Base-by-base conservation (phyloP, 2,329 filamentous ascomycete species). In the Penicillium capsulatum region DNA sequence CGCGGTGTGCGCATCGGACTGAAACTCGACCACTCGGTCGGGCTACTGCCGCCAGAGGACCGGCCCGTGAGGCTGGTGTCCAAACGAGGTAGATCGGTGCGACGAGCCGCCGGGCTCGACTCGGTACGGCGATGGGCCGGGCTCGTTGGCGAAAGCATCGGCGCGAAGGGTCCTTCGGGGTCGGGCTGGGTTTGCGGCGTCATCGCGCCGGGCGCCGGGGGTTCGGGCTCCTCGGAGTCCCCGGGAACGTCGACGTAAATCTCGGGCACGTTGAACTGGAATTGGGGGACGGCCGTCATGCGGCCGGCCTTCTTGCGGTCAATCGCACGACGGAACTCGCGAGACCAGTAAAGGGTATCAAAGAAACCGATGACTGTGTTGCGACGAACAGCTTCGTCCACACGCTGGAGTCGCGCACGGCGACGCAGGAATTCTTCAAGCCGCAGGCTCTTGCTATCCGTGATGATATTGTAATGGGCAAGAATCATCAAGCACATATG, bases 381-480 rank as follows among this genome's bases (percentile, higher is more conserved):
- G 42, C 94, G 81, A 42, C 88, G 84, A 30, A 97, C 88, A 52
- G 92, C 88, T 65, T 98, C 91, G 55, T 98, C 88, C 1, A 98
- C 91, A 45, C 91, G 84, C 63, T 97, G 91, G 33, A 98, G 74
- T 37, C 91, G 81, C 20, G 90, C 88, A 46, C 91, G 83, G 26
- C 94, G 87, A 42, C 91, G 84, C 40, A 98, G 68, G 64, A 95
- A 98, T 61, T 98, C 92, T 58, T 98, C 92, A 2, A 98, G 77
- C 46, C 87, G 83, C 59, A 98, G 71, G 65, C 89, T 95, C 74
- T 96, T 96, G 71, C 84, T 96, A 66, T 98, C 92, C 53, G 84
- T 95, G 63, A 98, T 98, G 58, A 98, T 89, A 58, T 97, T 98
- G 74, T 98, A 94, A 66, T 98, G 92, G 22, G 94, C 91, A 41